Evolutionary conservation across 441 rosid species (phyloP).

Genomic region (Mallotus japonicus): DNA sequence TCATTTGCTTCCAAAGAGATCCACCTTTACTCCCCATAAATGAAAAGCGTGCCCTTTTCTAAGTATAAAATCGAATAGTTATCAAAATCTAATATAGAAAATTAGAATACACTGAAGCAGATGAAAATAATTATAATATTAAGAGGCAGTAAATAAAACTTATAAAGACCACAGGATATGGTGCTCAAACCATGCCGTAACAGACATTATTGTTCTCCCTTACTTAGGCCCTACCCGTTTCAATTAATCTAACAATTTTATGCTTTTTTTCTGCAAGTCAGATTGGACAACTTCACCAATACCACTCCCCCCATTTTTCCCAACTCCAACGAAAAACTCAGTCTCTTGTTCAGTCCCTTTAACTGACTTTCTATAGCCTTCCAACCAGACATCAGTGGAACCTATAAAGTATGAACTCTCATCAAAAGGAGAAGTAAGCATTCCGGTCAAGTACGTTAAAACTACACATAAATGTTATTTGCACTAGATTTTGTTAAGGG

Average conservation of each 20-base stretch:
- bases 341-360: not conserved
- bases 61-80: constrained; percentile 16
- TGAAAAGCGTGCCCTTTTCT: constrained; percentile 91
- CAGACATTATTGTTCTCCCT: too few species aligned
- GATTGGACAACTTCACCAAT: not conserved
- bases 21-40: constrained; percentile 97
- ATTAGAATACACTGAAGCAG: not conserved
- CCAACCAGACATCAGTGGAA: not conserved
- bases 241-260: not conserved
- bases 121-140: not conserved
- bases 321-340: too few species aligned
- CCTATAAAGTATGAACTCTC: too few species aligned
- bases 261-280: not conserved
- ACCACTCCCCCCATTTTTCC: too few species aligned
- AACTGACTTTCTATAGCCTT: not conserved
- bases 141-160: not conserved
- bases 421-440: too few species aligned
- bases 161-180: not conserved
- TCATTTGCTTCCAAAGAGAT: constrained; percentile 92
- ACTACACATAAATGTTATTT: not conserved
- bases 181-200: not conserved
- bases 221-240: not conserved
- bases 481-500: not conserved
- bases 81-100: constrained; percentile 10
- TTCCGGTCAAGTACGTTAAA: too few species aligned